Base-by-base conservation (phyloP, 176 grass and related monocot genomes). In the Melocanna baccifera region DNA sequence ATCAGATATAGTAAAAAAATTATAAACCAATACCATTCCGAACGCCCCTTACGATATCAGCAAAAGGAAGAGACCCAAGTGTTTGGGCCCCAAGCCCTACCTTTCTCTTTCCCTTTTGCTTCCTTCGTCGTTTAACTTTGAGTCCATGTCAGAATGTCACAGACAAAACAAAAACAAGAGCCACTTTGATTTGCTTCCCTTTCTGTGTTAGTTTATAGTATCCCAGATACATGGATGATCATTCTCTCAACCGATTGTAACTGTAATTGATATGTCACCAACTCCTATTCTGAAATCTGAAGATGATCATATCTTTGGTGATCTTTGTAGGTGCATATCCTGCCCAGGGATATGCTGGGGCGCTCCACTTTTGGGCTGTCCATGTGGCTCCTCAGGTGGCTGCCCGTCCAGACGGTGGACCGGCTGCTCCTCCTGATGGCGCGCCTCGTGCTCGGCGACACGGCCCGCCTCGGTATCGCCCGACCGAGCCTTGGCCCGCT, bases 311-410 rank as follows among this genome's bases (percentile, higher is more conserved):
- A 14, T 86, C 26, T 80, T 57, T 43, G 65, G 50, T 39, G 22
- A 67, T 85, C 10, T 84, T 87, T 84, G 57, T 66, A 98, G 96
- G 84, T 95, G 58, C 96, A 98, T 76, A 86, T 98, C 23, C 80
- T 98, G 5, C 96, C 96, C 10, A 91, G 89, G 30, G 91, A 98
- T 50, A 89, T 98, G 39, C 59, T 98, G 62, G 89, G 96, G 2
- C 4, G 70, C 50, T 98, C 96, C 19, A 98, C 96, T 43, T 98
- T 95, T 78, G 87, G 87, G 6, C 6, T 98, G 16, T 98, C 93
- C 8, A 29, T 81, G 58, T 90, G 72, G 89, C 91, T 98, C 22
- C 69, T 95, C 22, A 86, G 67, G 81, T 95, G 58, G 77, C 42
- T 98, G 0, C 59, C 73, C 3, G 48, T 93, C 0, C 83, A 81